A percentile compares a stretch with the other conserved stretches of the same genome.
Conservation (phyloP, 1,284 basidiomycete species). For the Moesziomyces globuligerus region DNA sequence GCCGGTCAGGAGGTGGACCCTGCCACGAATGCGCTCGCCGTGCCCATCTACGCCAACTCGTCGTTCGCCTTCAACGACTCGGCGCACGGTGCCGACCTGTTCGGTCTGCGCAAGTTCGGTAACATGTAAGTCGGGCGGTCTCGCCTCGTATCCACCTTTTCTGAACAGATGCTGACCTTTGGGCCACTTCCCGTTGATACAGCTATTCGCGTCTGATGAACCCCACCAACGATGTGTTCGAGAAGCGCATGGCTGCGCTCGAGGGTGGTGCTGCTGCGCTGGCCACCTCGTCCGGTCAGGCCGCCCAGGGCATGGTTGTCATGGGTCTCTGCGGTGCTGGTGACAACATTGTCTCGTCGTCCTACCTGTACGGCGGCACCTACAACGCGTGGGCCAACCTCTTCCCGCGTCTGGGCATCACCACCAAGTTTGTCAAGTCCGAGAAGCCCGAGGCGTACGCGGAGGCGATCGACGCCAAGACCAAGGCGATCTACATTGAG, state of each 20-base stretch:
- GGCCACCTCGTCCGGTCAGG: slow-evolving; percentile 80
- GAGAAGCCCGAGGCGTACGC: slow-evolving; percentile 76
- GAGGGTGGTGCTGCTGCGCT: slow-evolving; percentile 84
- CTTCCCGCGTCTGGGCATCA: slow-evolving; percentile 82
- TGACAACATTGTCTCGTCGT: slow-evolving; percentile 81
- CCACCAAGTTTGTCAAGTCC: slow-evolving; percentile 79
- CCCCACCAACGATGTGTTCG: slow-evolving; percentile 85
- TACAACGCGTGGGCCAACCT: slow-evolving; percentile 83
- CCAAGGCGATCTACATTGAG: slow-evolving; percentile 77
- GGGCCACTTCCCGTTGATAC: neutral
- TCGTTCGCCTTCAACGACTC: slow-evolving; percentile 67
- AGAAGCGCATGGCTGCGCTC: slow-evolving; percentile 82
- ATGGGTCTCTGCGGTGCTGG: slow-evolving; percentile 75
- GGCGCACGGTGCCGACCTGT: slow-evolving; percentile 81
- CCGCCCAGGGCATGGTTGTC: slow-evolving; percentile 81
- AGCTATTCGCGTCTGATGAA: slow-evolving; percentile 75
- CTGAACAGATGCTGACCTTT: slow-evolving; percentile 8
- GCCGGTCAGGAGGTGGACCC: slow-evolving; percentile 80
- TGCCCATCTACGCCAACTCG: slow-evolving; percentile 76
- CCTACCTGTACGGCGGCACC: slow-evolving; percentile 71
- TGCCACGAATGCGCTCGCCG: slow-evolving; percentile 79
- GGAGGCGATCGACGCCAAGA: slow-evolving; percentile 70
- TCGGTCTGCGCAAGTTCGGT: slow-evolving; percentile 74
- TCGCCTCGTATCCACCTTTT: no score
- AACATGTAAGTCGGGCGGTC: slow-evolving; percentile 74